phyloP scores from a whole-genome alignment of 2,329 filamentous ascomycete species.

The Huntiella abstrusa region DNA sequence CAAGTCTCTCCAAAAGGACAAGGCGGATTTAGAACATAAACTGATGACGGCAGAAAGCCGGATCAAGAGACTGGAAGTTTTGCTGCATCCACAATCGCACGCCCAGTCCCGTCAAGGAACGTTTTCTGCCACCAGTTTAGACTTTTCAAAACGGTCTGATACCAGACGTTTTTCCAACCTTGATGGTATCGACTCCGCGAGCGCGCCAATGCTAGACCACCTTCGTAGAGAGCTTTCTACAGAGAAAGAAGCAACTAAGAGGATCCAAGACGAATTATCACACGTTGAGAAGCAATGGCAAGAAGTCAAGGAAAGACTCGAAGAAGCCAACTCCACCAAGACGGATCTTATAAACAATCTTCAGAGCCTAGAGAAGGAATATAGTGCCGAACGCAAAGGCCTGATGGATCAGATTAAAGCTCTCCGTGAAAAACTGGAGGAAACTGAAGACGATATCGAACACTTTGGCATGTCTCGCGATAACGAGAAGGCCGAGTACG shows the following conservation, averaged over 20 bases:
- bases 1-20: constrained; percentile 64
- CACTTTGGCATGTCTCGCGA: constrained; percentile 66
- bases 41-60: constrained; percentile 73
- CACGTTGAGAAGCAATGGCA: constrained; percentile 18
- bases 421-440: constrained; percentile 61
- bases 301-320: constrained; percentile 32
- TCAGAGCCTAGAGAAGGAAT: constrained; percentile 78
- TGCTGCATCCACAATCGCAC: constrained; percentile 67
- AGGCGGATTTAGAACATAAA: constrained; percentile 52
- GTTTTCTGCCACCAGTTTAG: constrained; percentile 26
- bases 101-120: constrained; percentile 23
- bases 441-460: constrained; percentile 83
- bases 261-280: constrained; percentile 51
- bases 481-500: constrained; percentile 53
- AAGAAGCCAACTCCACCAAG: constrained; percentile 82
- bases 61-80: constrained; percentile 75
- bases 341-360: constrained; percentile 88
- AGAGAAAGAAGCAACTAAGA: constrained; percentile 49
- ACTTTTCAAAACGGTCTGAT: constrained; percentile 21
- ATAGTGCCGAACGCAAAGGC: constrained; percentile 64
- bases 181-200: constrained; percentile 1
- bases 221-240: constrained; percentile 62
- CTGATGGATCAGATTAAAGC: constrained; percentile 64
- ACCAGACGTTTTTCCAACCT: constrained; percentile 25
- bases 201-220: constrained; percentile 17